These are phyloP conservation scores for Diaporthe australafricana DNA, from an alignment of 2,329 filamentous ascomycete species.

Conservation along the genomic window DNA sequence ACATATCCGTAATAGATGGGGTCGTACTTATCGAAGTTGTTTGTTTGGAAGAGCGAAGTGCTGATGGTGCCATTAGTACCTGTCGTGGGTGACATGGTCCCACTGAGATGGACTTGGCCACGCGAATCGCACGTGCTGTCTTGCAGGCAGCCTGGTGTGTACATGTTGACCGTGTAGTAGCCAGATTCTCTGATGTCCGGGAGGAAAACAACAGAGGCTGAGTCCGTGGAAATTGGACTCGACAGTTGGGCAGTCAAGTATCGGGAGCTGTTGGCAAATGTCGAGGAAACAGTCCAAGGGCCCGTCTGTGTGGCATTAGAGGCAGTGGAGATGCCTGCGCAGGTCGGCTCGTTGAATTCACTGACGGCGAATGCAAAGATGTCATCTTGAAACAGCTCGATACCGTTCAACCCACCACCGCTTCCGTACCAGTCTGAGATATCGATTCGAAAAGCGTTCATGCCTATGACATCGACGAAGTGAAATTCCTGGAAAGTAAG, in stretches of 20 bases:
- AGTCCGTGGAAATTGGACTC: conserved; percentile 64
- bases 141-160: conserved; percentile 89
- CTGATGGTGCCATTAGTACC: conserved; percentile 53
- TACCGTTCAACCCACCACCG: conserved; percentile 86
- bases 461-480: conserved; percentile 89
- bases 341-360: conserved; percentile 89
- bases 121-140: conserved; percentile 82
- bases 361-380: conserved; percentile 88
- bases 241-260: conserved; percentile 80
- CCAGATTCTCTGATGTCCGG: conserved; percentile 90
- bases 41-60: conserved; percentile 84
- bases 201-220: conserved; percentile 79
- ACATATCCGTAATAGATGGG: conserved; percentile 88
- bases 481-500: conserved; percentile 86
- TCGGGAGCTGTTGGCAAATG: conserved; percentile 75
- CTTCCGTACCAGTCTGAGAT: conserved; percentile 88
- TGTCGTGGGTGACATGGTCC: conserved; percentile 68
- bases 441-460: conserved; percentile 87
- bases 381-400: conserved; percentile 88
- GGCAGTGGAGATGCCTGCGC: conserved; percentile 71
- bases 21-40: conserved; percentile 97
- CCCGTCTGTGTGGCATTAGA: conserved; percentile 79
- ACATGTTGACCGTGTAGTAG: conserved; percentile 91
- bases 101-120: conserved; percentile 86
- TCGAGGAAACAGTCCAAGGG: conserved; percentile 78